Conservation (phyloP, 129 eudicot species). For the Flaveria brownii region DNA sequence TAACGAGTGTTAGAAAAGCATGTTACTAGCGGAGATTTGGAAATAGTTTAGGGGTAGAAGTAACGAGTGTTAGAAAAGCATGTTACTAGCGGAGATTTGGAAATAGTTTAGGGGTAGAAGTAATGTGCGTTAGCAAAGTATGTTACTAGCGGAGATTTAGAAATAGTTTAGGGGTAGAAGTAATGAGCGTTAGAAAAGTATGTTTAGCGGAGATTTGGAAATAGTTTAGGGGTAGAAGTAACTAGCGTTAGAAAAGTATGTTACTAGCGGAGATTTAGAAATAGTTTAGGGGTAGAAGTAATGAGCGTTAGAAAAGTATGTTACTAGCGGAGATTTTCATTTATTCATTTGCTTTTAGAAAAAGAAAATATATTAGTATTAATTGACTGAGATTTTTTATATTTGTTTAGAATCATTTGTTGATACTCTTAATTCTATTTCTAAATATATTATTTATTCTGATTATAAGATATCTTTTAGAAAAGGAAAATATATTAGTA, state of each 20-base stretch:
- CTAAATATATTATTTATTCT: too few relatives aligned
- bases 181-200: not conserved
- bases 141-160: conserved; percentile 26
- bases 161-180: too few relatives aligned
- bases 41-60: too few relatives aligned
- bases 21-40: conserved; percentile 26
- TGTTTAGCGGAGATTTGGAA: conserved; percentile 26
- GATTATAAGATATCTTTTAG: too few relatives aligned
- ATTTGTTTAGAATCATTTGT: too few relatives aligned
- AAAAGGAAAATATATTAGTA: too few relatives aligned
- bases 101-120: too few relatives aligned
- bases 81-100: conserved; percentile 26
- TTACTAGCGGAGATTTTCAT: conserved; percentile 28
- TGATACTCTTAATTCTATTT: too few relatives aligned
- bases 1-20: not conserved
- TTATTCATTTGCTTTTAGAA: not conserved
- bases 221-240: too few relatives aligned
- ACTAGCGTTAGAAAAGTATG: not conserved
- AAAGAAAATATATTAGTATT: too few relatives aligned
- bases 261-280: conserved; percentile 22
- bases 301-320: not conserved
- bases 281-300: too few relatives aligned
- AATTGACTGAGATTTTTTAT: too few relatives aligned
- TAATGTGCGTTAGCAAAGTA: not conserved
- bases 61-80: not conserved